Evolutionary conservation across 352 stramenopile species (phyloP), one percentile per base, ranked within the genome.

Genomic region (Phytophthora tubulina): DNA sequence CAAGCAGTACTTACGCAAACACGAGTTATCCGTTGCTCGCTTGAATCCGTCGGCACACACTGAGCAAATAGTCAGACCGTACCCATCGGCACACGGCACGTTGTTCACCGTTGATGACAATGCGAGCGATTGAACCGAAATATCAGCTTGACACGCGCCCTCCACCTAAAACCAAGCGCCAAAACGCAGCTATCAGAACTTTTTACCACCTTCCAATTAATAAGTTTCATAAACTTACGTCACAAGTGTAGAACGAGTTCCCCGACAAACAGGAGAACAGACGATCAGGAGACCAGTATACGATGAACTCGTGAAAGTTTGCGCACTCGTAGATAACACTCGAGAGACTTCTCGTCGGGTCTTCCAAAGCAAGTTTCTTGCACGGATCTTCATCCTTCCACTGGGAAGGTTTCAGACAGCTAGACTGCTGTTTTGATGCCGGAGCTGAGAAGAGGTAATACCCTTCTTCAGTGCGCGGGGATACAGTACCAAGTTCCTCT

Each of bases 31-130:
- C 27, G 79, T 78, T 5, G 70, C 67, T 56, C 81, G 82, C 67
- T 92, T 92, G 75, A 78, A 91, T 21, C 78, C 61, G 17, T 69
- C 63, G 0, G 75, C 75, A 48, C 86, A 94, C 32, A 92, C 85
- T 5, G 86, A 94, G 49, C 86, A 94, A 50, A 92, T 89, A 14
- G 82, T 62, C n/a, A 81, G 70, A 35, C 89, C 73, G 58, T 92
- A 92, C 0, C 82, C 82, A 13, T 65, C 48, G 2, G 77, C 62
- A 67, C 84, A 94, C 0, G 81, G 72, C 6, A 58, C 48, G 31
- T 63, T 81, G n/a, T 51, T 71, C 15, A 49, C 49, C 6, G 63
- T 79, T 1, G 72, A 44, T 30, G 72, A 54, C 11, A 54, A 15
- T 9, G 57, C 45, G 0, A 78, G 44, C 0, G 63, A 52, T 30